A percentile compares a stretch with the other conserved stretches of the same genome.
Conservation (phyloP, 73 alveolate species). For the Blepharisma stoltei region DNA sequence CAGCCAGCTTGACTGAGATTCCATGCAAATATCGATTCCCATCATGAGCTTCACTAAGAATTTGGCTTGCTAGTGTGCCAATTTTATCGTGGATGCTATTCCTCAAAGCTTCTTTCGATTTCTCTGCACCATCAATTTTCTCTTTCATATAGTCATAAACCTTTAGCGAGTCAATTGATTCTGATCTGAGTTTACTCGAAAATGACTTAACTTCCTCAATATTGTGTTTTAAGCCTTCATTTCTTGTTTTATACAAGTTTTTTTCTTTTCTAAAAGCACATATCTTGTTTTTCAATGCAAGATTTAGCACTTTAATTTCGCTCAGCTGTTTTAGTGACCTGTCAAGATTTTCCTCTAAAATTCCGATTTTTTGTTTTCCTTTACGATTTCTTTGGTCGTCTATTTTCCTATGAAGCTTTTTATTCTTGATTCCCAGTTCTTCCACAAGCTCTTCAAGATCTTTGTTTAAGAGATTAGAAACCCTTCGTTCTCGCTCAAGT, state of each 20-base stretch:
- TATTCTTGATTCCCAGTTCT: neutral
- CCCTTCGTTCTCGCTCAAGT: slow-evolving; percentile 22
- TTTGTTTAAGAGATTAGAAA: neutral
- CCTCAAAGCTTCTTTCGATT: neutral
- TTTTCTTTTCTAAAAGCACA: neutral
- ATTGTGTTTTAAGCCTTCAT: neutral
- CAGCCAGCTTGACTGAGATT: slow-evolving; percentile 3
- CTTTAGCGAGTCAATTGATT: neutral
- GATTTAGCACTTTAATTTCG: slow-evolving; percentile 8
- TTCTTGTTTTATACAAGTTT: neutral
- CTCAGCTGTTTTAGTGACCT: neutral
- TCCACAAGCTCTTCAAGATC: neutral
- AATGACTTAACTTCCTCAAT: neutral
- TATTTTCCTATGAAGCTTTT: neutral
- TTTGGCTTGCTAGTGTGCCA: neutral
- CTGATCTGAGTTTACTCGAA: neutral
- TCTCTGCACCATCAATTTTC: neutral
- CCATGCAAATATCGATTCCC: slow-evolving; percentile 4
- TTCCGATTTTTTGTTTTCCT: neutral
- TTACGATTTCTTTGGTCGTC: neutral
- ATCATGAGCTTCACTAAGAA: neutral
- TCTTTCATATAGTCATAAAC: neutral
- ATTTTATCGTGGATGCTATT: neutral
- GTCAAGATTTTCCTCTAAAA: neutral
- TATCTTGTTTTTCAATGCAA: neutral